phyloP scores from a whole-genome alignment of 805 yeast genomes.

The Ogataea saltuana region DNA sequence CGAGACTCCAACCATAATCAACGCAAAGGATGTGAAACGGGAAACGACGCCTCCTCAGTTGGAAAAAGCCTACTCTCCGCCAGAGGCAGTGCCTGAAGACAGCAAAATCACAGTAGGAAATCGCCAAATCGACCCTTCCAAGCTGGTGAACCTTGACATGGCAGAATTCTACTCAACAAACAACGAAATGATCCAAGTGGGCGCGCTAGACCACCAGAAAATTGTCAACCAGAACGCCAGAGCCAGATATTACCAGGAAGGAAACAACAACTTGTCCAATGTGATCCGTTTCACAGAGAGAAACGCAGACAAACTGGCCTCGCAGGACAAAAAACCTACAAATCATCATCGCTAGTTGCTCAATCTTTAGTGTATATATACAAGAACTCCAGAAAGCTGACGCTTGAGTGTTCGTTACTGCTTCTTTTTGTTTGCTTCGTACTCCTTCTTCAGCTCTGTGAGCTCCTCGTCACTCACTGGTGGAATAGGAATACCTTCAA shows the following conservation, averaged over 20 bases:
- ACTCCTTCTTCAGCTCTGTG: conserved; percentile 69
- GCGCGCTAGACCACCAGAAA: conserved; percentile 33
- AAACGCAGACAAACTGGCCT: conserved; percentile 28
- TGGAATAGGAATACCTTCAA: conserved; percentile 91
- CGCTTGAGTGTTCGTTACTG: too few relatives aligned
- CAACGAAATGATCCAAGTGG: conserved; percentile 32
- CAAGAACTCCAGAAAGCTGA: too few relatives aligned
- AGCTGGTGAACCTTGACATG: conserved; percentile 39
- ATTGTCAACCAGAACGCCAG: conserved; percentile 22
- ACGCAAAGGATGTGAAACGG: neutral
- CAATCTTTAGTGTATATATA: conserved; percentile 9
- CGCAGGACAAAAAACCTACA: too few relatives aligned
- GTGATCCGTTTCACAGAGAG: conserved; percentile 34
- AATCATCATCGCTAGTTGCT: too few relatives aligned
- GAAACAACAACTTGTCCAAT: conserved; percentile 36
- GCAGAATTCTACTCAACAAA: conserved; percentile 40
- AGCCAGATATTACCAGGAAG: conserved; percentile 30
- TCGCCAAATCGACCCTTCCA: conserved; percentile 19
- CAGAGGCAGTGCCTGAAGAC: conserved; percentile 5
- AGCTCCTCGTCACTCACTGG: conserved; percentile 82
- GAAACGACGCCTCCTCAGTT: neutral
- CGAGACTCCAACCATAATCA: neutral
- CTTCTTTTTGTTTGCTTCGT: conserved; percentile 47
- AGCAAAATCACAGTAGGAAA: conserved; percentile 9
- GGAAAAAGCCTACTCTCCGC: neutral